Evolutionary conservation across 805 yeast genomes (phyloP), one percentile per base, ranked within the genome.

Genomic region (Tetrapisispora namnaoensis): DNA sequence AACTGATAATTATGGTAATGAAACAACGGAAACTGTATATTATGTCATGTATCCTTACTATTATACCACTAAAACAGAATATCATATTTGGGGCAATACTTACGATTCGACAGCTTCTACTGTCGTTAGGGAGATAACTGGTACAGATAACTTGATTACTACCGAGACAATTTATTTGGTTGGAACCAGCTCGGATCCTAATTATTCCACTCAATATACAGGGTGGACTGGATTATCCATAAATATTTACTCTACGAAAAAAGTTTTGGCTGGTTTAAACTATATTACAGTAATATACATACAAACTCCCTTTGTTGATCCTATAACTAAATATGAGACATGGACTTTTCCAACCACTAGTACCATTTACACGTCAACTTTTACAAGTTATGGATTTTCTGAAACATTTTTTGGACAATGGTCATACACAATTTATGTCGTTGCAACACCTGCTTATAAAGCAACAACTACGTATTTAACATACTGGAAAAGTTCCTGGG

Each of bases 101-200:
- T 37, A 37, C 13, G 40, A 37, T 37, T 28, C 45, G 3, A 49
- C 51, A 3, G 28, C 32, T 32, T 42, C 45, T 4, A 42, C 45
- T 18, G 38, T 18, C 3, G n/a, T 42, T 5, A 9, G 9, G 5
- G 34, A 27, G 5, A 4, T 32, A 7, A 32, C 18, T 18, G 53
- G 53, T 9, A 40, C 21, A 6, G 49, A 51, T 24, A 48, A 51
- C 14, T 22, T 32, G 36, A 21, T 27, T 8, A 51, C 50, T 28
- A 48, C 42, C 22, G 24, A 48, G 35, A 48, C 49, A 3, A 42
- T 48, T 22, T 50, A 40, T 38, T 48, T 45, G 13, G 46, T 51
- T 20, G 49, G 42, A 30, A 45, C 47, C 2, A 48, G 49, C 8
- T 6, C 36, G 13, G 17, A 27, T 8, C 2, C 20, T 27, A 16